Evolutionary conservation across 1,139 yeast species (phyloP).

Genomic region (Suhomyces guaymorum): DNA sequence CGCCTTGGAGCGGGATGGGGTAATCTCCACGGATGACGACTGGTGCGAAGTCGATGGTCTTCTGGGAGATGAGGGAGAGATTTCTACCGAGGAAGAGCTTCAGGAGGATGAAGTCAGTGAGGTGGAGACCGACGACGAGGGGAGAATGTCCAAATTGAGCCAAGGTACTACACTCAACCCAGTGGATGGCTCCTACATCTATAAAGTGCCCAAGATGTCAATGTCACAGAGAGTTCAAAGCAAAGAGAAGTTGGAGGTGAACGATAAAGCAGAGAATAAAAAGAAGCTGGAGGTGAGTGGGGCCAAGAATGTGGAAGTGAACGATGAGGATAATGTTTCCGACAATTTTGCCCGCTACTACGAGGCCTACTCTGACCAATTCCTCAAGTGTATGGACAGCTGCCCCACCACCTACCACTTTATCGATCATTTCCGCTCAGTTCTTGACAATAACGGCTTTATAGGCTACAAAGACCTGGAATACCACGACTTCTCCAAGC

Average conservation of each 20-base stretch:
- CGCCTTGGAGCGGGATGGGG: slow-evolving; percentile 13
- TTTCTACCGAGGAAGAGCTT: slow-evolving; percentile 9
- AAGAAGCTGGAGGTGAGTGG: too few relatives aligned
- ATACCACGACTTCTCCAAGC: slow-evolving; percentile 7
- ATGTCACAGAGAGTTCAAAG: slow-evolving; percentile 1
- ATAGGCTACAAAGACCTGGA: slow-evolving; percentile 28
- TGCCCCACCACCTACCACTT: slow-evolving; percentile 49
- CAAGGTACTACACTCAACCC: slow-evolving; percentile 5
- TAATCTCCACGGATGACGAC: slow-evolving; percentile 18
- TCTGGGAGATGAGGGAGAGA: slow-evolving; percentile 5
- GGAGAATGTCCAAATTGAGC: slow-evolving; percentile 2
- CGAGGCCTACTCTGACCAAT: slow-evolving; percentile 29
- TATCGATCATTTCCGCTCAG: slow-evolving; percentile 28
- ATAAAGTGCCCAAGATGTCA: slow-evolving; percentile 13
- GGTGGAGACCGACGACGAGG: slow-evolving; percentile 4
- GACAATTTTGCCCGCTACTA: slow-evolving; percentile 14
- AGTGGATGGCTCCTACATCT: slow-evolving; percentile 11
- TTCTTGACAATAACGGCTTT: slow-evolving; percentile 34
- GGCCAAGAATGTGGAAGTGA: too few relatives aligned
- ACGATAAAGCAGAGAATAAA: too few relatives aligned
- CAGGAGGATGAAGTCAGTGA: slow-evolving; percentile 7
- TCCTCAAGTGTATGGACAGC: slow-evolving; percentile 38
- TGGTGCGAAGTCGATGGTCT: slow-evolving; percentile 6
- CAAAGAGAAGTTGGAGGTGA: not conserved
- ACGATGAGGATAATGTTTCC: too few relatives aligned